Conservation (phyloP, 2,329 filamentous ascomycete species). For the Aspergillus vadensis region DNA sequence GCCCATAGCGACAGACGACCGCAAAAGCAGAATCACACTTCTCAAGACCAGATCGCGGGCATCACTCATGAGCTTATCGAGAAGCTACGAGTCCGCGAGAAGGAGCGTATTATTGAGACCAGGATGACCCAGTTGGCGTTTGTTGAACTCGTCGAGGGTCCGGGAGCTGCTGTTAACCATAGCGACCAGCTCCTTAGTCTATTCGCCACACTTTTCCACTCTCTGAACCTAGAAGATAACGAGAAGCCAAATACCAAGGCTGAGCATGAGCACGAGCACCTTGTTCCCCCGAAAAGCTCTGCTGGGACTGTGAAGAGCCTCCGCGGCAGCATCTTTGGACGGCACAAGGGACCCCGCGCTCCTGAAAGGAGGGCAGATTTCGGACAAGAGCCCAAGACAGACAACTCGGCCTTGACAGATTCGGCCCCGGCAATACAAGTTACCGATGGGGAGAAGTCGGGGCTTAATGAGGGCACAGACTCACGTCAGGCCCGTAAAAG, state of each 20-base stretch:
- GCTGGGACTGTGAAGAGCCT: slow-evolving; percentile 70
- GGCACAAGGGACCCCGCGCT: slow-evolving; percentile 52
- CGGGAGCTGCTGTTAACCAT: slow-evolving; percentile 82
- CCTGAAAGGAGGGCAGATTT: slow-evolving; percentile 50
- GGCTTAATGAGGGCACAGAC: slow-evolving; percentile 35
- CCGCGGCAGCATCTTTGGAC: slow-evolving; percentile 77
- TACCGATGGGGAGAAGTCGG: slow-evolving; percentile 60
- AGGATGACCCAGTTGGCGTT: slow-evolving; percentile 93
- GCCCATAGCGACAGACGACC: slow-evolving; percentile 57
- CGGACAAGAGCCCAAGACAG: slow-evolving; percentile 26
- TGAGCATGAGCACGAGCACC: slow-evolving; percentile 42
- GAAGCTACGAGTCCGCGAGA: slow-evolving; percentile 80
- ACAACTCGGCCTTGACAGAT: slow-evolving; percentile 26
- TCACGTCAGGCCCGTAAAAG: slow-evolving; percentile 39
- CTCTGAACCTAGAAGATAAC: slow-evolving; percentile 49
- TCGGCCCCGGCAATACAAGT: slow-evolving; percentile 75
- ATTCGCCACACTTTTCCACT: slow-evolving; percentile 78
- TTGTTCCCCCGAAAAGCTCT: slow-evolving; percentile 66
- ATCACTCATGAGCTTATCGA: slow-evolving; percentile 62
- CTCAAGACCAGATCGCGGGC: slow-evolving; percentile 20
- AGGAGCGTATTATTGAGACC: slow-evolving; percentile 84
- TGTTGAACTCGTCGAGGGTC: slow-evolving; percentile 78
- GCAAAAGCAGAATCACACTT: slow-evolving; percentile 28
- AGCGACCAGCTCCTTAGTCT: slow-evolving; percentile 81
- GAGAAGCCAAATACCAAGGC: slow-evolving; percentile 16